Evolutionary conservation across 768 basidiomycete species (phyloP).

Genomic region (Tylopilus sp.): DNA sequence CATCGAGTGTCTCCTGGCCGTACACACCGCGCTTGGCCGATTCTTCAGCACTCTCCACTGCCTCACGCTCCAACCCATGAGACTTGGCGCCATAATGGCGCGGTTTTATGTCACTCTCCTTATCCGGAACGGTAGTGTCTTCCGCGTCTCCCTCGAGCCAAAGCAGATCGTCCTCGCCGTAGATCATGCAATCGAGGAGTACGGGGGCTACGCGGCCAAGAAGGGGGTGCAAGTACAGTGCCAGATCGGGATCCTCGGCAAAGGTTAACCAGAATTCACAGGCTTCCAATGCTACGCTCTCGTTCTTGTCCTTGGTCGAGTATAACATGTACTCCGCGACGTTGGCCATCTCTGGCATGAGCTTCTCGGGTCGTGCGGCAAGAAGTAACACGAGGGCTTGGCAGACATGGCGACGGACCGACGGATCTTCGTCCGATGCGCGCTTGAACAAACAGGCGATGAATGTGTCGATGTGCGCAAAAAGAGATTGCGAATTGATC

Average conservation of each 20-base stretch:
- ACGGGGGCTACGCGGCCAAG: constrained; percentile 92
- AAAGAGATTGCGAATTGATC: constrained; percentile 81
- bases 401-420: constrained; percentile 93
- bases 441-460: constrained; percentile 92
- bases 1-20: constrained; percentile 78
- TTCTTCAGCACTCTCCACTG: constrained; percentile 36
- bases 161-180: constrained; percentile 92
- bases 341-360: constrained; percentile 92
- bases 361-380: constrained; percentile 89
- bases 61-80: constrained; percentile 80
- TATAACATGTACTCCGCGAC: constrained; percentile 99
- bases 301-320: constrained; percentile 96
- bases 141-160: constrained; percentile 93
- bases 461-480: constrained; percentile 88
- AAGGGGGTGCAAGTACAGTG: constrained; percentile 78
- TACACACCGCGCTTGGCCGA: constrained; percentile 53
- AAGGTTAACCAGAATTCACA: constrained; percentile 99
- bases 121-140: constrained; percentile 87
- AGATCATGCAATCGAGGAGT: constrained; percentile 95
- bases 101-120: constrained; percentile 94
- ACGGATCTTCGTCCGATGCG: constrained; percentile 91
- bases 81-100: constrained; percentile 84
- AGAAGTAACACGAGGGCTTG: constrained; percentile 92
- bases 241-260: constrained; percentile 89
- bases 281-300: constrained; percentile 94